phyloP scores from a whole-genome alignment of 352 stramenopile species.

The Plasmopara viticola region DNA sequence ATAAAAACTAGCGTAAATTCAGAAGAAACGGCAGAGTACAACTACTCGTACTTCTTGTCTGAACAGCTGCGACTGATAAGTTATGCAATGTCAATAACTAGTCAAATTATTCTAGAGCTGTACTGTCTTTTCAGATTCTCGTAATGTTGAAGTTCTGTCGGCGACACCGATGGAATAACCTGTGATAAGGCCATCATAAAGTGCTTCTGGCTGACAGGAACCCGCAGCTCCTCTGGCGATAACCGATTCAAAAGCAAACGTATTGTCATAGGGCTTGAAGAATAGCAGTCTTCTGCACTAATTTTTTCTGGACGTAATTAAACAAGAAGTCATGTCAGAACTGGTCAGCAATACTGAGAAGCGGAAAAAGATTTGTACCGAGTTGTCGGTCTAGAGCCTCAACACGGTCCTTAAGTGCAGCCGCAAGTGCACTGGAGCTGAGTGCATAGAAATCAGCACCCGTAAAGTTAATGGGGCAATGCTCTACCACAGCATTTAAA shows the following conservation, averaged over 20 bases:
- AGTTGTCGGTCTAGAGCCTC: conserved; percentile 55
- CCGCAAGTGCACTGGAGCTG: conserved; percentile 67
- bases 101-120: conserved; percentile 50
- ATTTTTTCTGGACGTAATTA: conserved; percentile 39
- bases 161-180: conserved; percentile 80
- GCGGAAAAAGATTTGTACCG: conserved; percentile 28
- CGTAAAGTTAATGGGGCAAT: conserved; percentile 70
- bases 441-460: conserved; percentile 82
- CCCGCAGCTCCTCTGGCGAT: conserved; percentile 49
- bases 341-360: conserved; percentile 1
- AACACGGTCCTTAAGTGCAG: conserved; percentile 76
- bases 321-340: conserved; percentile 9
- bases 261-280: conserved; percentile 60
- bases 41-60: not conserved
- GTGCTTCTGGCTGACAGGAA: conserved; percentile 48
- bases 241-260: conserved; percentile 62
- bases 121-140: conserved; percentile 84
- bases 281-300: conserved; percentile 77
- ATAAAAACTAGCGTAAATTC: too few species aligned
- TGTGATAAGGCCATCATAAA: conserved; percentile 51
- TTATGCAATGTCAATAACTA: not conserved
- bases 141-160: conserved; percentile 82
- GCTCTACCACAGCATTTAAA: conserved; percentile 49
- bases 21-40: too few species aligned
- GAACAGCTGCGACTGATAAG: conserved; percentile 2